Percentiles rank a stretch among this genome's conserved stretches.
Conservation (phyloP, 106 monocot genomes). For the Chionographis japonica region DNA sequence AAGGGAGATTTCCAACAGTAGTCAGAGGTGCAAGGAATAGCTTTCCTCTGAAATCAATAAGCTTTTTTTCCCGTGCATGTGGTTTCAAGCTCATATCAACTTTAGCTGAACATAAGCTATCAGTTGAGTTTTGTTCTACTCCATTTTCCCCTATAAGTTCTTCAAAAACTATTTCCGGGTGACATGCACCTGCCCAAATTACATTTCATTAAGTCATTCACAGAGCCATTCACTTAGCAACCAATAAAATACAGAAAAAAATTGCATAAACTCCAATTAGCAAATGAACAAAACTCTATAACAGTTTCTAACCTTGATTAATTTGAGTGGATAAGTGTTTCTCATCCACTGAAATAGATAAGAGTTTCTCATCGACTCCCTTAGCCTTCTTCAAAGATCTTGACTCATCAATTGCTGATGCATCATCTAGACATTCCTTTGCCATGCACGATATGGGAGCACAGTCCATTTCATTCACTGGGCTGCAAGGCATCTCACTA, state of each 20-base stretch:
- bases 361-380: slow-evolving; percentile 22
- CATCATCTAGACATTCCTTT: slow-evolving; percentile 36
- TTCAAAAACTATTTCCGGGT: slow-evolving; percentile 10
- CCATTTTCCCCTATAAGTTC: slow-evolving; percentile 5
- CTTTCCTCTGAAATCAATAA: slow-evolving; percentile 92
- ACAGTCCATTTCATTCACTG: slow-evolving; percentile 1
- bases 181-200: slow-evolving; percentile 15
- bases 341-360: slow-evolving; percentile 25
- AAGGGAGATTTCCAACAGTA: slow-evolving; percentile 97
- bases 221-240: too few species aligned
- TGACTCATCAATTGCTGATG: slow-evolving; percentile 18
- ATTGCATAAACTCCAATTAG: not conserved
- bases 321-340: slow-evolving; percentile 12
- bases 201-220: not conserved
- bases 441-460: slow-evolving; percentile 9
- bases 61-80: slow-evolving; percentile 67
- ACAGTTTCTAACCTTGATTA: slow-evolving; percentile 24
- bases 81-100: slow-evolving; percentile 32
- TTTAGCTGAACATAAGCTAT: slow-evolving; percentile 22
- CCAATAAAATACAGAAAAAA: not conserved
- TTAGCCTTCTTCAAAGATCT: slow-evolving; percentile 71
- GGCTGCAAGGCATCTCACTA: not conserved
- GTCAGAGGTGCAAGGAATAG: slow-evolving; percentile 92
- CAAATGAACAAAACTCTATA: not conserved
- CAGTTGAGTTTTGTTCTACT: slow-evolving; percentile 10